Evolutionary conservation across 1,284 basidiomycete genomes (phyloP).

Genomic region (Cutaneotrichosporon sp.): DNA sequence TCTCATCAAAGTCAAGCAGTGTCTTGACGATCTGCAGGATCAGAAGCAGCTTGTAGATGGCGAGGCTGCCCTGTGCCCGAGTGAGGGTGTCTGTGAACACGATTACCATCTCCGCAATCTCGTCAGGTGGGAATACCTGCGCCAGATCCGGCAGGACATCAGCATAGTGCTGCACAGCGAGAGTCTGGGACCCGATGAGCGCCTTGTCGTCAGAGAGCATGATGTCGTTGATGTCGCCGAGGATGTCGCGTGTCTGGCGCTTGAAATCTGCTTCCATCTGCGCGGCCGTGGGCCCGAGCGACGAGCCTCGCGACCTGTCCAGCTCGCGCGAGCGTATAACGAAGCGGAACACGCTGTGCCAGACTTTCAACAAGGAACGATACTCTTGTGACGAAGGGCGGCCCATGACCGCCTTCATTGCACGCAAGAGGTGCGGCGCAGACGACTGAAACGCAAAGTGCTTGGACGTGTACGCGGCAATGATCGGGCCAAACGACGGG

Average conservation of each 20-base stretch:
- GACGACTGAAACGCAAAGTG: constrained; percentile 80
- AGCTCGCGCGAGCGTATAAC: constrained; percentile 83
- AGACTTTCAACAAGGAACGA: constrained; percentile 88
- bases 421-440: constrained; percentile 75
- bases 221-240: constrained; percentile 79
- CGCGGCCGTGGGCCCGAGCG: constrained; percentile 76
- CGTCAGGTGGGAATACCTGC: constrained; percentile 73
- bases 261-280: constrained; percentile 84
- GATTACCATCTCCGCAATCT: constrained; percentile 80
- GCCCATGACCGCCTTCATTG: constrained; percentile 78
- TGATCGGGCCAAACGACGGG: constrained; percentile 87
- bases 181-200: constrained; percentile 91
- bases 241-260: constrained; percentile 70
- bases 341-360: constrained; percentile 92
- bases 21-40: constrained; percentile 87
- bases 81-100: constrained; percentile 80
- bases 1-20: constrained; percentile 79
- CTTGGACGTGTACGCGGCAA: constrained; percentile 88
- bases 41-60: constrained; percentile 90
- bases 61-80: constrained; percentile 75
- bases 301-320: constrained; percentile 75
- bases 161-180: constrained; percentile 90
- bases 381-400: constrained; percentile 74
- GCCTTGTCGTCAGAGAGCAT: constrained; percentile 77
- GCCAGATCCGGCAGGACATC: constrained; percentile 84